Evolutionary conservation across 129 eudicot genomes (phyloP), one percentile per base, ranked within the genome.

Genomic region (carrot (Daucus carota)): DNA sequence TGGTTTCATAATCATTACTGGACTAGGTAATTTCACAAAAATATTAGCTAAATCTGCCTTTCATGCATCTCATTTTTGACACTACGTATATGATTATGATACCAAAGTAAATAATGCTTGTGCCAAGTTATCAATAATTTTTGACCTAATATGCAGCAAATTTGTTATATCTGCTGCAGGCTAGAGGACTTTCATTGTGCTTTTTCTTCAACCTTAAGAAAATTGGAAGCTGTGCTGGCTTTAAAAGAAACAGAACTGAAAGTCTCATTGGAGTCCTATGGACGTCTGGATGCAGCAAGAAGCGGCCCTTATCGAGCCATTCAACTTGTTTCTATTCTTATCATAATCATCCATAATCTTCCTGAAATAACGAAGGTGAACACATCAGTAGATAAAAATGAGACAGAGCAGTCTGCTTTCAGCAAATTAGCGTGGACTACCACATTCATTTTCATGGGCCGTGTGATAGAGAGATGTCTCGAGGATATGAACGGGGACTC

Each of bases 291-390:
- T 79, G 79, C 91, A 42, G 76, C 97, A 47, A 85, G 88, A 66
- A 88, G 54, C 78, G 97, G 98, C 32, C 98, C 98, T 68, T 89
- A 87, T 85, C 96, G 97, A 79, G 92, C 90, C 75, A 76, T 94
- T 80, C 98, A 94, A 74, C 75, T 90, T 24, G 87, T 86, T 76
- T 73, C 90, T 34, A 73, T 87, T 46, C 88, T 91, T 75, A 86
- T 91, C 67, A 87, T 87, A 75, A 82, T 89, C 15, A 66, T 87
- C 60, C 86, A 89, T 43, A 84, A 75, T 79, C 82, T 88, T 45
- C 36, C 79, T 3, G 81, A 82, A 29, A 75, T 43, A 45, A 65
- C 81, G 5, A 81, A 89, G 63, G 66, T 40, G 32, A 74, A 72
- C 16, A 82, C 83, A n/a, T 80, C 75, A 24, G 82, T 66, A 69